phyloP scores from a whole-genome alignment of 2,329 filamentous ascomycete species.

The Monosporascus ibericus region DNA sequence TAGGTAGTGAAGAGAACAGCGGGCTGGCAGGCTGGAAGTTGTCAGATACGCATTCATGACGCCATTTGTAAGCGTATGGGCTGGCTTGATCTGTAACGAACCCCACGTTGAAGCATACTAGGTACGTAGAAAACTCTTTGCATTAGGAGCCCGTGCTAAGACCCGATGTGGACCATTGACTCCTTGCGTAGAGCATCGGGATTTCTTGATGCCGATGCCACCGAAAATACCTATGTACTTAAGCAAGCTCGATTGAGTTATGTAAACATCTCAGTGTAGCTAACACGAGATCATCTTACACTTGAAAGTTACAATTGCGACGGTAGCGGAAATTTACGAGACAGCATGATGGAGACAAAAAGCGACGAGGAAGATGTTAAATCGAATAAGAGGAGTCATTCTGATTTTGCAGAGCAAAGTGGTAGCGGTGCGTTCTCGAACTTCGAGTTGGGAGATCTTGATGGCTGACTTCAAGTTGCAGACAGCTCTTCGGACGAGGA shows the following conservation, averaged over 20 bases:
- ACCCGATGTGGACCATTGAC: too few species aligned
- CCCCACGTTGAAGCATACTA: too few species aligned
- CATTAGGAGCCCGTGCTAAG: too few species aligned
- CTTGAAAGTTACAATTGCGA: too few species aligned
- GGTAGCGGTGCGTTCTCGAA: constrained; percentile 10
- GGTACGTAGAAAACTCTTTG: too few species aligned
- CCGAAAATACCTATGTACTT: too few species aligned
- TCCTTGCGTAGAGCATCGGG: too few species aligned
- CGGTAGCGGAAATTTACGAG: not conserved
- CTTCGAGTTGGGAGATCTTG: not conserved
- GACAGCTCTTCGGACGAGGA: constrained; percentile 72
- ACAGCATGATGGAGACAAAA: constrained; percentile 18
- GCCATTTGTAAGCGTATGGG: not conserved
- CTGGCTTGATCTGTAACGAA: too few species aligned
- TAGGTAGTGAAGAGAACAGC: not conserved
- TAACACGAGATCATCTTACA: not conserved
- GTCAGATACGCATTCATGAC: not conserved
- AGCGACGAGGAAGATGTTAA: constrained; percentile 8
- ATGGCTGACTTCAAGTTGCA: constrained; percentile 17
- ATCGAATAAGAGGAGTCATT: constrained; percentile 25
- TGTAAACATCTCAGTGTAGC: not conserved
- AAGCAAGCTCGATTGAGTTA: not conserved
- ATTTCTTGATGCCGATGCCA: too few species aligned
- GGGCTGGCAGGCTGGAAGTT: not conserved
- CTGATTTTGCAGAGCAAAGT: constrained; percentile 22